Conservation (phyloP, 768 basidiomycete genomes). For the Boletus tylopilopsis region DNA sequence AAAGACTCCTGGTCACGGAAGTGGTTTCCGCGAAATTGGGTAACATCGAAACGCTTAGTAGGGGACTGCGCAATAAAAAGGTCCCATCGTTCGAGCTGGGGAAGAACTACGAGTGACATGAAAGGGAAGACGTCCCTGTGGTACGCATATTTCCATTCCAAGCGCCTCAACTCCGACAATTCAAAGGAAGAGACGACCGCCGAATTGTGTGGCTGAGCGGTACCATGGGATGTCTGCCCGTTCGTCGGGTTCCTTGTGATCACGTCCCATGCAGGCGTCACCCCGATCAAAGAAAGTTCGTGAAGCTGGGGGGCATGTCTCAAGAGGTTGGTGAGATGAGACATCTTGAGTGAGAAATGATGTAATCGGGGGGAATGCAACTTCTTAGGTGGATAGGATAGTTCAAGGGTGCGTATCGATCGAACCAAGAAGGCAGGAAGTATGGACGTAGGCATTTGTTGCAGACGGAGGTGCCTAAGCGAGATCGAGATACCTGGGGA, state of each 20-base stretch:
- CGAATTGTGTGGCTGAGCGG: constrained; percentile 4
- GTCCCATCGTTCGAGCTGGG: constrained; percentile 42
- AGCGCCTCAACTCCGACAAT: constrained; percentile 37
- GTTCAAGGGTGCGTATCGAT: constrained; percentile 40
- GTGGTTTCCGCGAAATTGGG: constrained; percentile 31
- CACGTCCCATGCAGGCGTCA: constrained; percentile 40
- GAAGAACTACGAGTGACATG: constrained; percentile 38
- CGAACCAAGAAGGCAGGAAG: constrained; percentile 36
- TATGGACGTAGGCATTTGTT: constrained; percentile 39
- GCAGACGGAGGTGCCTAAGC: constrained; percentile 37
- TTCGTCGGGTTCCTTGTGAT: constrained; percentile 9
- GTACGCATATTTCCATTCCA: constrained; percentile 48
- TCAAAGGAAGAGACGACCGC: constrained; percentile 23
- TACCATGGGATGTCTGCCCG: constrained; percentile 6
- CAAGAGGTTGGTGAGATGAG: constrained; percentile 37
- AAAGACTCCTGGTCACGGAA: constrained; percentile 27
- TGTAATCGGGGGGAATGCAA: constrained; percentile 16
- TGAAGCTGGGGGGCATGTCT: constrained; percentile 37
- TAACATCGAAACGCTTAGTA: constrained; percentile 25
- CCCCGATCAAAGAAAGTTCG: constrained; percentile 41
- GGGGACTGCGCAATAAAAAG: constrained; percentile 38
- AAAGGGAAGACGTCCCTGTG: constrained; percentile 41
- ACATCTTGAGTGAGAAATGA: constrained; percentile 38
- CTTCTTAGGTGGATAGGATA: constrained; percentile 37
- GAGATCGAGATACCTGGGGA: neutral